These are phyloP conservation scores for Escovopsis sp. DNA, from an alignment of 2,329 filamentous ascomycete species.

Conservation along the genomic window DNA sequence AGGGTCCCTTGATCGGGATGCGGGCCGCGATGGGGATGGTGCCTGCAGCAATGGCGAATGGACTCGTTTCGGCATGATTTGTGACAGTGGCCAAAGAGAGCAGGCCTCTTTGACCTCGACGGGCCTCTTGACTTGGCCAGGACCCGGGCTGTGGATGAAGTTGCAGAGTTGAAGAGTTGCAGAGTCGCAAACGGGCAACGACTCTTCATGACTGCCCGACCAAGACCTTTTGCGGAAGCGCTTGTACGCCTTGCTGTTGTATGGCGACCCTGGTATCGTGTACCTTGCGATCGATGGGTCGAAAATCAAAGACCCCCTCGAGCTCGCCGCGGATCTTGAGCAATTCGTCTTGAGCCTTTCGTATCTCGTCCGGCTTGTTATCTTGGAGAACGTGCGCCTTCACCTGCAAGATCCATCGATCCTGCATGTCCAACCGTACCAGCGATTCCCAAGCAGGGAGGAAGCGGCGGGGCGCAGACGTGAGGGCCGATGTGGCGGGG, in stretches of 20 bases:
- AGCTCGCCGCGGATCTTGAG: constrained; percentile 29
- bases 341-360: constrained; percentile 38
- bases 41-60: no score
- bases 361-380: constrained; percentile 40
- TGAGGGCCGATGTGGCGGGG: constrained; percentile 8
- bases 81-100: no score
- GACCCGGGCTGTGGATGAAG: no score
- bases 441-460: constrained; percentile 33
- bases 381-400: constrained; percentile 39
- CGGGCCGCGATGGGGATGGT: no score
- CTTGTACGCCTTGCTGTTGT: constrained; percentile 22
- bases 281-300: constrained; percentile 33
- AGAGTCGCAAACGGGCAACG: no score
- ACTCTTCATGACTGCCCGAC: constrained; percentile 16
- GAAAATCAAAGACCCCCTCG: constrained; percentile 37
- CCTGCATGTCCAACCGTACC: constrained; percentile 30
- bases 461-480: constrained; percentile 7
- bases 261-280: constrained; percentile 34
- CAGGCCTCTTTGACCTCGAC: no score
- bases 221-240: constrained; percentile 22
- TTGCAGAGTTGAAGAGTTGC: no score
- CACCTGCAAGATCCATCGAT: constrained; percentile 40
- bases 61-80: no score
- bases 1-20: no score
- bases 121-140: no score